Percentiles rank a stretch among this genome's conserved stretches.
These are phyloP conservation scores for Penicillium rolfsii DNA, from an alignment of 2,329 filamentous ascomycete genomes.

Conservation along the genomic window DNA sequence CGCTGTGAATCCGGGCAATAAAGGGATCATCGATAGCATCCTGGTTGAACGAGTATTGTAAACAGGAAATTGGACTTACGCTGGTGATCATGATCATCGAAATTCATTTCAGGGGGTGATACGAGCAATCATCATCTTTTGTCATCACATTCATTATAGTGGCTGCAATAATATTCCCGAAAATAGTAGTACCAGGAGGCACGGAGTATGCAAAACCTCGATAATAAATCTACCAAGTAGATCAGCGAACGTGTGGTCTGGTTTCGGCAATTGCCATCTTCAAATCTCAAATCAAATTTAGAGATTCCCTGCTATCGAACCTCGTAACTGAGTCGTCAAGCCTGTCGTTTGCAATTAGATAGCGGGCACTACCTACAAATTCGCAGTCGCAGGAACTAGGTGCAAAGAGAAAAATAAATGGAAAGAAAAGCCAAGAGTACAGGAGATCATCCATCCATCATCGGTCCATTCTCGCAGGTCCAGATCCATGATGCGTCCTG, in stretches of 20 bases:
- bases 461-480: background rate
- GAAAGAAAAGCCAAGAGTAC: background rate
- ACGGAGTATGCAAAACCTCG: background rate
- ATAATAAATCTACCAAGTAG: background rate
- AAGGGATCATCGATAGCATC: conserved; percentile 23
- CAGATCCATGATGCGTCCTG: conserved; percentile 20
- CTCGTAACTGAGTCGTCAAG: background rate
- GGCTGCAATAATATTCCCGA: background rate
- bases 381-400: background rate
- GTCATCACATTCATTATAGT: background rate
- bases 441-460: background rate
- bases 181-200: background rate
- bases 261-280: background rate
- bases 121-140: background rate
- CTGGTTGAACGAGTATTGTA: background rate
- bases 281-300: background rate
- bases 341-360: background rate
- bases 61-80: background rate
- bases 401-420: too few species aligned
- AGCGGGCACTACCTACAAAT: background rate
- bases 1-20: conserved; percentile 3
- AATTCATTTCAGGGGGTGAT: background rate
- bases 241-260: background rate
- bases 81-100: background rate
- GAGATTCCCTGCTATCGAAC: background rate